Conservation (phyloP, 2,329 filamentous ascomycete genomes). For the Fusarium concolor region DNA sequence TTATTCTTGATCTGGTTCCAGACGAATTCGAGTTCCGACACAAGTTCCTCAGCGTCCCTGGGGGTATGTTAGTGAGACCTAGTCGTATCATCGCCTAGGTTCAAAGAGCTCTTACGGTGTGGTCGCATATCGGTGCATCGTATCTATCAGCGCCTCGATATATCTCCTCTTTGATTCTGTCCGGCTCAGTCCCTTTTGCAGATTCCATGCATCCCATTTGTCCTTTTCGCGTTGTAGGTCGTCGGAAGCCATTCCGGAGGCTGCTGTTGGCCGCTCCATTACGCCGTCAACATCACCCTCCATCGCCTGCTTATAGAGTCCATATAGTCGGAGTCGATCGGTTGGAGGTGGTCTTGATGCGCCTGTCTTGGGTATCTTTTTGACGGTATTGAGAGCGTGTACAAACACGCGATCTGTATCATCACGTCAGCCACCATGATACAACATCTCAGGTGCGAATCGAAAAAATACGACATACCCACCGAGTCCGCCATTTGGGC, state of each 20-base stretch:
- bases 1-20: slow-evolving; percentile 98
- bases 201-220: slow-evolving; percentile 96
- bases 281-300: slow-evolving; percentile 96
- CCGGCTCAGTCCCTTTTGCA: slow-evolving; percentile 82
- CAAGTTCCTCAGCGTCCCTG: slow-evolving; percentile 85
- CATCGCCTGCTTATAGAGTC: slow-evolving; percentile 99
- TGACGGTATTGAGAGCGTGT: slow-evolving; percentile 98
- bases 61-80: slow-evolving; percentile 34
- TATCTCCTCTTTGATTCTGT: slow-evolving; percentile 96
- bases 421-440: slow-evolving; percentile 34
- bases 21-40: slow-evolving; percentile 96
- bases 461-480: slow-evolving; percentile 38
- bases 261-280: slow-evolving; percentile 80
- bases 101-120: slow-evolving; percentile 69
- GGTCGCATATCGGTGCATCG: slow-evolving; percentile 95
- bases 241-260: slow-evolving; percentile 60
- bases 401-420: slow-evolving; percentile 92
- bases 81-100: neutral
- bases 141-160: slow-evolving; percentile 92
- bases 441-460: neutral
- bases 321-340: slow-evolving; percentile 93
- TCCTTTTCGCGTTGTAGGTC: slow-evolving; percentile 70
- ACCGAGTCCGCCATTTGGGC: slow-evolving; percentile 48
- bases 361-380: slow-evolving; percentile 95
- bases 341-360: slow-evolving; percentile 86